A percentile compares a stretch with the other conserved stretches of the same genome.
Evolutionary conservation across 1,139 yeast species (phyloP).

Genomic region (Blastobotrys indianensis): DNA sequence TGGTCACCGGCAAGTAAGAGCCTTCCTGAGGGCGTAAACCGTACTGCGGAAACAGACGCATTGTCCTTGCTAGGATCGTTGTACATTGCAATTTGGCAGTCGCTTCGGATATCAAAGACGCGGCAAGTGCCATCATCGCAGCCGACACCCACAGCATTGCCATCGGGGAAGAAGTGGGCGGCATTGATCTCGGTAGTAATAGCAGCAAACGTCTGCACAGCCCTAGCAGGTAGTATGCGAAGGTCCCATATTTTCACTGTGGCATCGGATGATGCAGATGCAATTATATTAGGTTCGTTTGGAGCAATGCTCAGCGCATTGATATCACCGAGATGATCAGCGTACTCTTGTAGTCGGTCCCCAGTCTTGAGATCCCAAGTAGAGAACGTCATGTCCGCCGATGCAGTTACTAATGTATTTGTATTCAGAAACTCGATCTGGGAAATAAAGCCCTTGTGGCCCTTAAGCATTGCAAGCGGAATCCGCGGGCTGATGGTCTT

Average conservation of each 20-base stretch:
- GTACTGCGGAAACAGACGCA: constrained; percentile 52
- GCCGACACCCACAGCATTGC: constrained; percentile 51
- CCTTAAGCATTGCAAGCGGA: constrained; percentile 53
- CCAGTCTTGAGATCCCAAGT: constrained; percentile 75
- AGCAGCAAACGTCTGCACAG: constrained; percentile 59
- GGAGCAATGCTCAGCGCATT: constrained; percentile 46
- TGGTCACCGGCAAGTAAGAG: constrained; percentile 70
- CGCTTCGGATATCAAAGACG: constrained; percentile 71
- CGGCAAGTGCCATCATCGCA: constrained; percentile 76
- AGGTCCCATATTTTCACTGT: constrained; percentile 94
- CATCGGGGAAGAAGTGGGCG: constrained; percentile 64
- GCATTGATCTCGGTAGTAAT: constrained; percentile 64
- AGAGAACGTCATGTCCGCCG: constrained; percentile 79
- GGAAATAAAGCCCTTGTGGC: constrained; percentile 79
- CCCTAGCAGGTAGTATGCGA: constrained; percentile 65
- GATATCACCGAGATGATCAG: constrained; percentile 81
- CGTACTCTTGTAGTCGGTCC: constrained; percentile 47
- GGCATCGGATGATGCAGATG: constrained; percentile 90
- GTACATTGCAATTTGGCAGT: constrained; percentile 59
- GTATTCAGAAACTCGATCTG: constrained; percentile 62
- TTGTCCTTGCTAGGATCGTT: constrained; percentile 32
- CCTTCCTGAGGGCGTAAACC: constrained; percentile 72
- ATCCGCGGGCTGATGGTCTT: constrained; percentile 29
- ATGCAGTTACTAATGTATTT: constrained; percentile 56
- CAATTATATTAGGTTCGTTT: constrained; percentile 50